These are phyloP conservation scores for Chrysanthemum lavandulifolium DNA, from an alignment of 129 eudicot genomes.

Conservation along the genomic window DNA sequence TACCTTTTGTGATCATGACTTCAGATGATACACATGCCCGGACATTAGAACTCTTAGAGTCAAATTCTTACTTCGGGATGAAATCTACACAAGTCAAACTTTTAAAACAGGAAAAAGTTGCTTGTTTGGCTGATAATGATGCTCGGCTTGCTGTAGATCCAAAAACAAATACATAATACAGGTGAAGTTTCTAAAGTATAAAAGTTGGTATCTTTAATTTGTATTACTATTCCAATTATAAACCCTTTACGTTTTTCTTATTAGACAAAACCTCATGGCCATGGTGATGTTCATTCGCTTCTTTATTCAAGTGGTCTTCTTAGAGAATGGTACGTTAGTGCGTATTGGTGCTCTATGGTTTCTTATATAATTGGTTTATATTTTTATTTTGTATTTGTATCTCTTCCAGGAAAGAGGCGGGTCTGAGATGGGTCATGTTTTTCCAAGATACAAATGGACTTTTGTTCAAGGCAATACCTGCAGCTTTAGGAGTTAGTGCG, in stretches of 20 bases:
- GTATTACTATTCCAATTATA: background rate
- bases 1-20: conserved; percentile 94
- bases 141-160: conserved; percentile 92
- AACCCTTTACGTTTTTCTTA: background rate
- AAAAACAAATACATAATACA: conserved; percentile 68
- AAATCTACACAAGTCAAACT: conserved; percentile 81
- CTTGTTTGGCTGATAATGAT: conserved; percentile 97
- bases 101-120: conserved; percentile 98
- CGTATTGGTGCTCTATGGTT: conserved; percentile 8
- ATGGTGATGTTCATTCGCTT: conserved; percentile 97
- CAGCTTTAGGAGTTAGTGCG: conserved; percentile 93
- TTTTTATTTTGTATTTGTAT: background rate
- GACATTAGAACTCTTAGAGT: conserved; percentile 68
- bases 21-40: conserved; percentile 94
- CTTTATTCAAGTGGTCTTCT: conserved; percentile 90
- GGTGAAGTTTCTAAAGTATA: conserved; percentile 35
- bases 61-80: conserved; percentile 91
- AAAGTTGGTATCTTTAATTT: background rate
- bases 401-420: conserved; percentile 75
- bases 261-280: conserved; percentile 99
- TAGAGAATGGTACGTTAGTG: conserved; percentile 57
- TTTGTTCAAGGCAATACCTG: conserved; percentile 96
- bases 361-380: background rate
- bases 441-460: conserved; percentile 99
- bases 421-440: conserved; percentile 89